Conservation (phyloP, 2,329 filamentous ascomycete species). For the Penicillium olsonii region DNA sequence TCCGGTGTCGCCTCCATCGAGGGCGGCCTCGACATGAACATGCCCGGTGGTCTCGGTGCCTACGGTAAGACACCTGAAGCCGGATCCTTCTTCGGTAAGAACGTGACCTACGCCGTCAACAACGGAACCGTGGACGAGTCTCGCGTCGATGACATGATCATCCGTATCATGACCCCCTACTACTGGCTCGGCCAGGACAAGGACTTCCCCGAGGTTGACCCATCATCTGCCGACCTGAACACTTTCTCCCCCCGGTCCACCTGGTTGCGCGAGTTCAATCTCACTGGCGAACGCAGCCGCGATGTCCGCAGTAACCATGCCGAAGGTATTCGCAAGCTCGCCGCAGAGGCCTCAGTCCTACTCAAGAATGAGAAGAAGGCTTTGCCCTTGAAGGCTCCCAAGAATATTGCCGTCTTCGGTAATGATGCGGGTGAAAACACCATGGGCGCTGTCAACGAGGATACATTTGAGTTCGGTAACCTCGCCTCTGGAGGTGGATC, state of each 20-base stretch:
- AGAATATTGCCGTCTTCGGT: constrained; percentile 52
- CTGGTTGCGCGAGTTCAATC: constrained; percentile 18
- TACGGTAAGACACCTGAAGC: constrained; percentile 43
- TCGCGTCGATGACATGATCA: constrained; percentile 51
- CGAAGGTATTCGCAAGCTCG: constrained; percentile 69
- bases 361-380: constrained; percentile 54
- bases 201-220: constrained; percentile 34
- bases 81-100: constrained; percentile 25
- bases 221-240: constrained; percentile 31
- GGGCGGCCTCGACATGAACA: constrained; percentile 45
- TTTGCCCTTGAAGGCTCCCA: constrained; percentile 52
- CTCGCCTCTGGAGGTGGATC: constrained; percentile 21
- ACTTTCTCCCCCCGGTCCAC: constrained; percentile 11
- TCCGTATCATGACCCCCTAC: constrained; percentile 50
- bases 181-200: constrained; percentile 47
- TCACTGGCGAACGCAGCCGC: constrained; percentile 17
- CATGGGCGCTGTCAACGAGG: constrained; percentile 12
- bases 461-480: constrained; percentile 16
- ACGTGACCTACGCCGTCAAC: constrained; percentile 22
- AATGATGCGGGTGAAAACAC: constrained; percentile 49
- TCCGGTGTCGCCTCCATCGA: constrained; percentile 47
- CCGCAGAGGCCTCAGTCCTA: constrained; percentile 75
- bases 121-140: constrained; percentile 45
- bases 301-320: constrained; percentile 72
- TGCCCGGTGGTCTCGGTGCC: constrained; percentile 25